Conservation (phyloP, 1,139 yeast genomes). For the Saccharomyces hybrid region DNA sequence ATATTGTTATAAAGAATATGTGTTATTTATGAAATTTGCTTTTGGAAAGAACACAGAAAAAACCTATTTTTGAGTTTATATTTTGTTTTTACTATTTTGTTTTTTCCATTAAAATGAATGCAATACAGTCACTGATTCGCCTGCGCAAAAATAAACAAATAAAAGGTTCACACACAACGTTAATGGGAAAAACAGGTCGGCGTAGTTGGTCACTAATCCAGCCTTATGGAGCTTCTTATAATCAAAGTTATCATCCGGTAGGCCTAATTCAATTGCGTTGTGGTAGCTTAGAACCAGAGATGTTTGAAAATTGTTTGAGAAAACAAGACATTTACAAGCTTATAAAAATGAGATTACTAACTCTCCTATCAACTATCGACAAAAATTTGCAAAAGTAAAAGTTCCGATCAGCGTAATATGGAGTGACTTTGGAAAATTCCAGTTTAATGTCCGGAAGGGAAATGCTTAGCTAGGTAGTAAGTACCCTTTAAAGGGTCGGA, state of each 20-base stretch:
- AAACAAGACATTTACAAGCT: not conserved
- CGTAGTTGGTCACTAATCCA: not conserved
- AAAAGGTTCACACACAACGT: not conserved
- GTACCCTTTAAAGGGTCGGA: not conserved
- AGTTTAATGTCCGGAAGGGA: not conserved
- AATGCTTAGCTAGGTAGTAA: not conserved
- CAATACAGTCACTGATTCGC: not conserved
- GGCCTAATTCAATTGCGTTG: not conserved
- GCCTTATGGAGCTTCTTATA: not conserved
- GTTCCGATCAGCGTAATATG: not conserved
- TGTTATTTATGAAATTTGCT: conserved; percentile 8
- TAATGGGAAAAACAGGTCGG: not conserved
- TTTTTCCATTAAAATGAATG: not conserved
- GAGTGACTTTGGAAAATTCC: not conserved
- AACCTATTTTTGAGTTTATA: not conserved
- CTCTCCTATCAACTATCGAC: not conserved
- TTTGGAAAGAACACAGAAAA: not conserved
- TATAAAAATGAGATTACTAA: not conserved
- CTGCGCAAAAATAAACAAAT: not conserved
- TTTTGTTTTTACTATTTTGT: not conserved
- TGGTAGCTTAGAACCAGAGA: not conserved
- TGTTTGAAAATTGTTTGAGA: not conserved
- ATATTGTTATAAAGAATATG: conserved; percentile 18
- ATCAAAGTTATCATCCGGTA: not conserved
- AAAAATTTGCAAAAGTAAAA: not conserved